Percentiles rank a stretch among this genome's conserved stretches.
Conservation (phyloP, 2,329 filamentous ascomycete species). For the Neoascochyta sp. region DNA sequence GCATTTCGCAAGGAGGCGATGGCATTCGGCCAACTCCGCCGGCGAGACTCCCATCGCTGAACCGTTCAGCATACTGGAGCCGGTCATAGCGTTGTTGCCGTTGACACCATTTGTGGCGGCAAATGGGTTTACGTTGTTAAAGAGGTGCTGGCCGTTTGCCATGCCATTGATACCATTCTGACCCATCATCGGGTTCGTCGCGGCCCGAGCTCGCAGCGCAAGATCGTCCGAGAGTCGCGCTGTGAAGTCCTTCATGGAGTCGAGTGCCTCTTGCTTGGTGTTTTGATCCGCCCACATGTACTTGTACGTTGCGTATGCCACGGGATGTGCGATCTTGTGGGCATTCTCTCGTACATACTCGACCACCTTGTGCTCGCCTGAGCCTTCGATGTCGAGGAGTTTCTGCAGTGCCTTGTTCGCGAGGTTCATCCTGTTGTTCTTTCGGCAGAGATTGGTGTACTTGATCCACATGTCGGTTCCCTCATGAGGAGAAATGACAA, state of each 20-base stretch:
- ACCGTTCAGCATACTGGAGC: slow-evolving; percentile 29
- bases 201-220: slow-evolving; percentile 36
- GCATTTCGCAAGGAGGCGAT: slow-evolving; percentile 82
- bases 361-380: slow-evolving; percentile 30
- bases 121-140: slow-evolving; percentile 35
- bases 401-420: slow-evolving; percentile 93
- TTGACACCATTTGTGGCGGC: slow-evolving; percentile 49
- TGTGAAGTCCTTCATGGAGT: slow-evolving; percentile 61
- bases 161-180: slow-evolving; percentile 41
- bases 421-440: slow-evolving; percentile 88
- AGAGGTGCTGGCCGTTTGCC: slow-evolving; percentile 40
- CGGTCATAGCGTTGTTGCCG: slow-evolving; percentile 45
- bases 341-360: slow-evolving; percentile 33
- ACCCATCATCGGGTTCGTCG: slow-evolving; percentile 36
- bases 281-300: slow-evolving; percentile 80
- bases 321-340: slow-evolving; percentile 63
- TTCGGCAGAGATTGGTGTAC: slow-evolving; percentile 95
- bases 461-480: slow-evolving; percentile 99
- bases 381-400: slow-evolving; percentile 56
- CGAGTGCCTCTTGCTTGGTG: slow-evolving; percentile 44
- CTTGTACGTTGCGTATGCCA: slow-evolving; percentile 95
- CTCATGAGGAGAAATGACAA: slow-evolving; percentile 87
- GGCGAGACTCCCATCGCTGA: slow-evolving; percentile 25
- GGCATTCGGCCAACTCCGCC: slow-evolving; percentile 51
- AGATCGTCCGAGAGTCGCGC: slow-evolving; percentile 58